Conservation (phyloP, 148 eudicot species). For the Vaccinium darrowii region DNA sequence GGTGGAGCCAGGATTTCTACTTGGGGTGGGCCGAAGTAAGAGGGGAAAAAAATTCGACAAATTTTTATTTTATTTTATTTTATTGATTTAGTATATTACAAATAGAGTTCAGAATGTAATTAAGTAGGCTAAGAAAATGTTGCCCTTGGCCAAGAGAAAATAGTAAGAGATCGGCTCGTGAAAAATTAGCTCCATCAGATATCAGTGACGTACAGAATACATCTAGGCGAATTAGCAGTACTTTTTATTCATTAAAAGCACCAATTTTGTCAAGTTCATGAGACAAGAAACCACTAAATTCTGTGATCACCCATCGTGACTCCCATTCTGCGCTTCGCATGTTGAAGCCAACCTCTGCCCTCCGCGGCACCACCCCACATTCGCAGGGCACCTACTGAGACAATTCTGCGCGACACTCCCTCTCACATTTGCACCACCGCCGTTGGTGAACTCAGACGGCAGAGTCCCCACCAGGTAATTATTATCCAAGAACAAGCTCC, state of each 20-base stretch:
- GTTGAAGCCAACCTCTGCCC: conserved; percentile 60
- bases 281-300: background rate
- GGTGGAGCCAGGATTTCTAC: too few relatives aligned
- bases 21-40: too few relatives aligned
- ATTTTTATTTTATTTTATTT: too few relatives aligned
- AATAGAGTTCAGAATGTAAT: too few relatives aligned
- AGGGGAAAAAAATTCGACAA: too few relatives aligned
- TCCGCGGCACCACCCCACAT: conserved; percentile 45
- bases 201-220: background rate
- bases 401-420: conserved; percentile 67
- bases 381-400: conserved; percentile 47
- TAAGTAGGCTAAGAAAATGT: too few relatives aligned
- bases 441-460: conserved; percentile 39
- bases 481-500: conserved; percentile 51
- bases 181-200: background rate
- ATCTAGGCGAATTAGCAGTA: background rate
- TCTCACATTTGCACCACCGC: conserved; percentile 18
- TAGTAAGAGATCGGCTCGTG: background rate
- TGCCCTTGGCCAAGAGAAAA: background rate
- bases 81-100: too few relatives aligned
- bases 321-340: conserved; percentile 21
- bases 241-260: background rate
- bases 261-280: background rate
- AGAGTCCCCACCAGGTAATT: conserved; percentile 57
- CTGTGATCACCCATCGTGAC: background rate